phyloP scores from a whole-genome alignment of 2,329 filamentous ascomycete genomes.

The Xylariaceae sp. region DNA sequence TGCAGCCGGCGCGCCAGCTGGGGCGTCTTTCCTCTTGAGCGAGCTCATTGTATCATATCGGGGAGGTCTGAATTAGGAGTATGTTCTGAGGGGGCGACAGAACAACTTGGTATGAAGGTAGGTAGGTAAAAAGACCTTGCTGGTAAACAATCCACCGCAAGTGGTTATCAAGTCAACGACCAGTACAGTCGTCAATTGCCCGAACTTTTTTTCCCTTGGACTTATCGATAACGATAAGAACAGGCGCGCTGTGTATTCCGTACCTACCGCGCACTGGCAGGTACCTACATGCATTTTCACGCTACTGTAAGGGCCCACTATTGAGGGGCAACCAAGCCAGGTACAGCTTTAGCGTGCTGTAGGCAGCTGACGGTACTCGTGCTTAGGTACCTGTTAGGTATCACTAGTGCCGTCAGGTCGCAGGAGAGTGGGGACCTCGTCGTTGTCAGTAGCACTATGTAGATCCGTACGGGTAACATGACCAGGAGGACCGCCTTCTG shows the following conservation, averaged over 20 bases:
- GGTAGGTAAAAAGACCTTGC: slow-evolving; percentile 1
- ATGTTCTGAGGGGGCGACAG: slow-evolving; percentile 2
- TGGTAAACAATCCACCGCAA: background rate
- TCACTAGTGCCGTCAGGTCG: background rate
- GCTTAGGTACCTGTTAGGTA: background rate
- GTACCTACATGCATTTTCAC: background rate
- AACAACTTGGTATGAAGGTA: background rate
- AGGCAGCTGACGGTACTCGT: background rate
- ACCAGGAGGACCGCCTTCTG: background rate
- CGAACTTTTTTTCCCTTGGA: slow-evolving; percentile 19
- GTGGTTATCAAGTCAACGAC: slow-evolving; percentile 2
- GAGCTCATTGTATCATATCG: slow-evolving; percentile 44
- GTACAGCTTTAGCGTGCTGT: background rate
- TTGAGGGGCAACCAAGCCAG: background rate
- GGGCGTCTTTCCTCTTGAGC: slow-evolving; percentile 55
- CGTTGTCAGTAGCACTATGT: background rate
- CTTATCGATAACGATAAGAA: slow-evolving; percentile 20
- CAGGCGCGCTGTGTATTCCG: background rate
- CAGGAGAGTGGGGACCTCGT: background rate
- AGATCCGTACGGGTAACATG: background rate
- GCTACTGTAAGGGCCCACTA: background rate
- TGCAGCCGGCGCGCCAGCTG: slow-evolving; percentile 44
- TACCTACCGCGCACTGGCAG: background rate
- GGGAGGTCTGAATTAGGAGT: slow-evolving; percentile 2
- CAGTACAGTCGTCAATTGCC: slow-evolving; percentile 1